phyloP scores from a whole-genome alignment of 2,329 filamentous ascomycete species.

The Cordyceps cateniannulata region DNA sequence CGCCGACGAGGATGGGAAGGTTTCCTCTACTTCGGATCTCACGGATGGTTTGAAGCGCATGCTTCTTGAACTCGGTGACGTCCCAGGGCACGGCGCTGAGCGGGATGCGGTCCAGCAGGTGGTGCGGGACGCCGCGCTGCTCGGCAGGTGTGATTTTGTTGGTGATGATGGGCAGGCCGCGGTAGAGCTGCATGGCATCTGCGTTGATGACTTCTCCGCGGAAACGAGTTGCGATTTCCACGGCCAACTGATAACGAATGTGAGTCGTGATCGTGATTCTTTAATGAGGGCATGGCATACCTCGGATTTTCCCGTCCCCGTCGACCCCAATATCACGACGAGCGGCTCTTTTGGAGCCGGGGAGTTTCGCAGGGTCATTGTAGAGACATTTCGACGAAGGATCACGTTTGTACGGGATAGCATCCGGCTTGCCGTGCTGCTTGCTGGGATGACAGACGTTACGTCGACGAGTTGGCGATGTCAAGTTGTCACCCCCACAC shows the following conservation, averaged over 20 bases:
- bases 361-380: conserved; percentile 30
- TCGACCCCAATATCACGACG: conserved; percentile 79
- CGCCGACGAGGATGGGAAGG: conserved; percentile 85
- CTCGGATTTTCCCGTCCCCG: conserved; percentile 89
- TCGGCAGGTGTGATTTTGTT: conserved; percentile 81
- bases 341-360: conserved; percentile 50
- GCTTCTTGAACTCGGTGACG: conserved; percentile 67
- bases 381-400: conserved; percentile 28
- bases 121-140: conserved; percentile 74
- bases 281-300: conserved; percentile 40
- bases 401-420: conserved; percentile 4
- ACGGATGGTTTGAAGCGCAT: conserved; percentile 61
- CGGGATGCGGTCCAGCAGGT: conserved; percentile 74
- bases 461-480: neutral
- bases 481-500: neutral
- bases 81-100: conserved; percentile 77
- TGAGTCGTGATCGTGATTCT: neutral
- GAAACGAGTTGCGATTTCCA: conserved; percentile 75
- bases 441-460: neutral
- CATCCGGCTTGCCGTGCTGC: neutral
- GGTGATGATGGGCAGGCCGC: conserved; percentile 85
- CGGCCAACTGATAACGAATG: conserved; percentile 59
- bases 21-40: conserved; percentile 75
- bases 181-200: conserved; percentile 97
- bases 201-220: conserved; percentile 95